These are phyloP conservation scores for Lichtheimia ramosa DNA, from an alignment of 371 early-diverging fungal species.

Conservation along the genomic window DNA sequence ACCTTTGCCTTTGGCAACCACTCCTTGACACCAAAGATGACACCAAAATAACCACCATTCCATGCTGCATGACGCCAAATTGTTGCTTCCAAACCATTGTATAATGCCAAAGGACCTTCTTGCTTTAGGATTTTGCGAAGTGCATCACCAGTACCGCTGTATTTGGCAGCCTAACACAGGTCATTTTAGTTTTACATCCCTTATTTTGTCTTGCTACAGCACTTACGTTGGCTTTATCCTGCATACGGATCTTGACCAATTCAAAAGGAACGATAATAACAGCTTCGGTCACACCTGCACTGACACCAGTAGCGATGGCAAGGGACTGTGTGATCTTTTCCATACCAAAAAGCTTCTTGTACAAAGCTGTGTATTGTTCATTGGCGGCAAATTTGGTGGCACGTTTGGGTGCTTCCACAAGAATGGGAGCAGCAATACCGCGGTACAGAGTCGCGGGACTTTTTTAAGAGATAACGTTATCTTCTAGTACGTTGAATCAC, in stretches of 20 bases:
- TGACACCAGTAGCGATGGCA: conserved; percentile 88
- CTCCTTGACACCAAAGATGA: conserved; percentile 76
- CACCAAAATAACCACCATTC: conserved; percentile 93
- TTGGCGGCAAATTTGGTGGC: conserved; percentile 97
- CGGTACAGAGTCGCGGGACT: conserved; percentile 81
- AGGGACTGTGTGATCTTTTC: conserved; percentile 75
- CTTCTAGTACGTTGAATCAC: neutral
- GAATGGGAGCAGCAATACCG: conserved; percentile 94
- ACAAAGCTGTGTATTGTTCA: conserved; percentile 81
- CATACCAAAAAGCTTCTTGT: conserved; percentile 67
- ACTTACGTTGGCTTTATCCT: conserved; percentile 77
- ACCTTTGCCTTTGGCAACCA: conserved; percentile 82
- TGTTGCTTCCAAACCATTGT: conserved; percentile 93
- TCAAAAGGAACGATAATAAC: conserved; percentile 91
- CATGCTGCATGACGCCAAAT: conserved; percentile 94
- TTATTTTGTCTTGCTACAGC: neutral
- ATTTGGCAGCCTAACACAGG: conserved; percentile 65
- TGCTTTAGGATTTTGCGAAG: conserved; percentile 70
- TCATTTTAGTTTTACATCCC: neutral
- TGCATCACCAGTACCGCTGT: conserved; percentile 74
- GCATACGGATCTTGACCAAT: conserved; percentile 93
- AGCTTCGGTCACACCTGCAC: conserved; percentile 94
- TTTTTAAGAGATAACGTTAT: conserved; percentile 2
- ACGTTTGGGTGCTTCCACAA: conserved; percentile 98
- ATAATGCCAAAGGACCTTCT: conserved; percentile 85